Evolutionary conservation across 192 early-diverging fungal species (phyloP).

Genomic region (Coemansia sp.): DNA sequence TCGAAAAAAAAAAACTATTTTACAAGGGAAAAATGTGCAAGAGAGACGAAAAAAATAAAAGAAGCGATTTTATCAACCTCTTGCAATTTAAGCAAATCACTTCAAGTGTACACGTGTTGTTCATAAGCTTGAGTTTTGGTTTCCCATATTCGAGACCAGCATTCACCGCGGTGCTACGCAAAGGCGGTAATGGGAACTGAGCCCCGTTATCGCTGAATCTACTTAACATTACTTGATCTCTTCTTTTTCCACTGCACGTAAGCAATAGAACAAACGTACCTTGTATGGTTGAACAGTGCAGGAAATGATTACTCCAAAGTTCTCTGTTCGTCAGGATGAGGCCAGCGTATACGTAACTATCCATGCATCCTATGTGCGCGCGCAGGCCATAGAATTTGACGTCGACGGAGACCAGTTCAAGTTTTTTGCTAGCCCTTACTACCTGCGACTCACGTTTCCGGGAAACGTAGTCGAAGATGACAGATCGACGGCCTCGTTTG

Average conservation of each 20-base stretch:
- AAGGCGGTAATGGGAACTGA: too few species aligned
- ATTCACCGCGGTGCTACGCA: too few species aligned
- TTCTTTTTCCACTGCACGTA: too few species aligned
- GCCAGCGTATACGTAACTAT: constrained; percentile 71
- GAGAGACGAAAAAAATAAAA: neutral
- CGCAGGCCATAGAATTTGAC: constrained; percentile 84
- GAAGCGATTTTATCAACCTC: too few species aligned
- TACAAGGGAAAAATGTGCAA: neutral
- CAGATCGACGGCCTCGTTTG: constrained; percentile 71
- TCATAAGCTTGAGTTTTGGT: neutral
- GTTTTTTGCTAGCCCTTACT: constrained; percentile 90
- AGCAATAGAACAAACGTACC: too few species aligned
- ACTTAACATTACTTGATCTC: neutral
- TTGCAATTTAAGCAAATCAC: too few species aligned
- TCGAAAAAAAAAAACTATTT: neutral
- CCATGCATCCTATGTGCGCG: constrained; percentile 80
- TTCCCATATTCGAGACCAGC: neutral
- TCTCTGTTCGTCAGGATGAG: constrained; percentile 76
- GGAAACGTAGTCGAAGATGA: constrained; percentile 84
- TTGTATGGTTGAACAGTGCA: neutral
- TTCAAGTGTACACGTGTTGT: too few species aligned
- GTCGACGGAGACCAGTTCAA: constrained; percentile 81
- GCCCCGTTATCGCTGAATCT: neutral
- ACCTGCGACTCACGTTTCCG: constrained; percentile 82
- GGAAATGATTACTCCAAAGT: constrained; percentile 88